A percentile compares a stretch with the other conserved stretches of the same genome.
Evolutionary conservation across 2,329 filamentous ascomycete species (phyloP).

Genomic region (Botrytis fabae): DNA sequence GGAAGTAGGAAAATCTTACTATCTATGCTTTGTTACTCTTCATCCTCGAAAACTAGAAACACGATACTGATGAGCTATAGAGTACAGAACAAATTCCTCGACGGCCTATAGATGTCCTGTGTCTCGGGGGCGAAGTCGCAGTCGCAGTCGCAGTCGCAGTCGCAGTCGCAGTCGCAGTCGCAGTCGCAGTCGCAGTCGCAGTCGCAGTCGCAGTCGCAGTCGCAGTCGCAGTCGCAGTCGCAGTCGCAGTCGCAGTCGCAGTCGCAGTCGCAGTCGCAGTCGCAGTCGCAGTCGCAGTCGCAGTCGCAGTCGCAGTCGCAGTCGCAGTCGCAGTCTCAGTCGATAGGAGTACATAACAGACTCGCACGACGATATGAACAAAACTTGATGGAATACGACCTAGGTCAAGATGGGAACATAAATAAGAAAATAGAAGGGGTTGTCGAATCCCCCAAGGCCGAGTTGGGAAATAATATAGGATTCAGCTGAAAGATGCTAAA

Average conservation of each 20-base stretch:
- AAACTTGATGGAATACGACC: not conserved
- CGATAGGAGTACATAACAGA: not conserved
- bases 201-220: not conserved
- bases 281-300: not conserved
- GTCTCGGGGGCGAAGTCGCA: not conserved
- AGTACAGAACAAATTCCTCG: not conserved
- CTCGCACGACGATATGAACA: not conserved
- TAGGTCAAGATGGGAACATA: not conserved
- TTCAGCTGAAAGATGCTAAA: not conserved
- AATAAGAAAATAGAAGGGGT: not conserved
- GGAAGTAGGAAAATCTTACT: fast-evolving
- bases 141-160: not conserved
- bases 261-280: not conserved
- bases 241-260: not conserved
- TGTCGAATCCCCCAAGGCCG: not conserved
- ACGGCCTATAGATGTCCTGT: not conserved
- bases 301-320: not conserved
- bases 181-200: not conserved
- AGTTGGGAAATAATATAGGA: not conserved
- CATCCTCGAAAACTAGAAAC: not conserved
- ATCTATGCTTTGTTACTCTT: fast-evolving
- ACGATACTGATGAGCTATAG: not conserved
- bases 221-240: not conserved
- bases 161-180: not conserved
- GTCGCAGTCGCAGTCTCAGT: not conserved